Evolutionary conservation across 1,139 yeast species (phyloP), one percentile per base, ranked within the genome.

Genomic region (Hemisphaericaspora xylofermentans): DNA sequence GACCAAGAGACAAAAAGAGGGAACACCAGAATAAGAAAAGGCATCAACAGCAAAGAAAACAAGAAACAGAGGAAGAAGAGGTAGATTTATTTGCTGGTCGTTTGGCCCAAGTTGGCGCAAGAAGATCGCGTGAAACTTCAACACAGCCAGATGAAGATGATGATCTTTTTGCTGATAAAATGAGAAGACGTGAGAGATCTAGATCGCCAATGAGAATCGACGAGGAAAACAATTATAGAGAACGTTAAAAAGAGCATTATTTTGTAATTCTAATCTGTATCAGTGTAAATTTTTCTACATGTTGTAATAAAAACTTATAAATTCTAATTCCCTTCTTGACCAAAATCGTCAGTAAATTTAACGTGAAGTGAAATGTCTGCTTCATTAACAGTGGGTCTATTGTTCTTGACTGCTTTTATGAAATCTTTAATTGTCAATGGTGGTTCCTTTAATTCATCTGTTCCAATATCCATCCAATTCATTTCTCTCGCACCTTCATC

Each of bases 351-450:
- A 0, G 99, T 94, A 59, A 94, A 94, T 50, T 88, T 86, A 41
- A 81, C 79, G 64, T 93, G 98, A 58, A 84, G 86, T 48, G 71
- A 72, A 49, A 93, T 78, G 61, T 94, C 99, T 12, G 76, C 76
- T 36, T 76, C 82, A 58, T 93, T 94, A 34, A 94, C 98, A 0
- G 98, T 94, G 14, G 98, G 98, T 58, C 98, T 78, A 46, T 95
- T 88, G 37, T 83, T 82, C 62, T 88, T 88, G 44, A 94, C 82
- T 2, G 98, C 95, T 64, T 91, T 91, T 50, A 93, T 77, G 64
- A 94, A 94, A 64, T 94, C 99, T 59, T 88, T 89, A 43, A 93
- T 78, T 1, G 94, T 86, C 51, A 94, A 74, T 5, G 82, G 87
- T 0, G 99, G 99, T 56, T 93, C 98, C 54, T 78, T 78, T 41